Evolutionary conservation across 1,284 basidiomycete species (phyloP), one percentile per base, ranked within the genome.

Genomic region (Sporisorium sorghi): DNA sequence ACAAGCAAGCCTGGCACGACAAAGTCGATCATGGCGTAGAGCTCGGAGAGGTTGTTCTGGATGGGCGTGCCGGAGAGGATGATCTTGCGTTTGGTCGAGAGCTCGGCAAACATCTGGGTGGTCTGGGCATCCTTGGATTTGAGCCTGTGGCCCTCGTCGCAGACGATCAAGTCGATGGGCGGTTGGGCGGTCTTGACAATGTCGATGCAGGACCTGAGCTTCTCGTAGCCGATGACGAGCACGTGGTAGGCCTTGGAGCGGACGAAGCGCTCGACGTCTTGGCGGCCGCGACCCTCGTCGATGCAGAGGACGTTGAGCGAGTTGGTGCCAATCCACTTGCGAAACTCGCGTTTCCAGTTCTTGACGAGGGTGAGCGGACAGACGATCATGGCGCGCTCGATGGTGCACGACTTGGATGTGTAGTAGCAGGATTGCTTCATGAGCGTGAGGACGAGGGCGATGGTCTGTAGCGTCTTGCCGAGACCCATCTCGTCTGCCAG

Each of bases 401-500:
- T 77, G 48, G 78, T 78, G 54, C 67, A 68, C 1, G 72, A 58
- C 5, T 52, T 52, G 11, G 78, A 55, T 1, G 80, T 73, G 49
- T 79, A 83, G 59, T 84, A 84, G 73, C 81, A 82, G 44, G 42
- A 76, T 48, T 81, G 71, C 62, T 77, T 76, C 32, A 83, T 70
- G 26, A 83, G 67, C 11, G 80, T 83, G 21, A 79, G 52, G 33
- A 83, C 56, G n/a, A 83, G 65, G 0, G 82, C 66, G 57, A 83
- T 83, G 26, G 82, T 83, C 49, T 83, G 82, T 17, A 83, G 69
- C 3, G 82, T 82, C 63, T 81, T 80, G 46, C 74, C 66, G 35
- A 69, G 64, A 40, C 96, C 96, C 96, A 99, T 99, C 86, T 97
- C 96, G 83, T 99, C 96, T 0, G 97, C 96, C 92, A 99, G 95